Evolutionary conservation across 345 rosid species (phyloP).

Genomic region (Citrus unshiu): DNA sequence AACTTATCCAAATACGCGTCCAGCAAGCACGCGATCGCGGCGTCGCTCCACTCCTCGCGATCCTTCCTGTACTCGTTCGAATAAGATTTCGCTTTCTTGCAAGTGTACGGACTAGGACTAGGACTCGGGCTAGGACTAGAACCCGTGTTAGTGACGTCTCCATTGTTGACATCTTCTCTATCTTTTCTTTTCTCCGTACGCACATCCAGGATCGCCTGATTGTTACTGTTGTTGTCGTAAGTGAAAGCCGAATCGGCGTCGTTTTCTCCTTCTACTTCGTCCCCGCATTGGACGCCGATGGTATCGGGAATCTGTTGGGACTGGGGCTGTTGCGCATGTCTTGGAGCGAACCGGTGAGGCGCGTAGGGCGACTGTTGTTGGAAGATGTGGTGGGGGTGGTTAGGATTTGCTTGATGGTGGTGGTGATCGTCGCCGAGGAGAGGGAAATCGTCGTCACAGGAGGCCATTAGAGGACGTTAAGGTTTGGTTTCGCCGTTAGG

Average conservation of each 20-base stretch:
- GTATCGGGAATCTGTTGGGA: slow-evolving; percentile 15
- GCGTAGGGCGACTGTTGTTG: slow-evolving; percentile 40
- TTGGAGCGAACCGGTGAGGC: slow-evolving; percentile 35
- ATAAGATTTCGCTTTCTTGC: slow-evolving; percentile 45
- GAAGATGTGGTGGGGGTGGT: slow-evolving; percentile 27
- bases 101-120: slow-evolving; percentile 35
- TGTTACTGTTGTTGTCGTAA: slow-evolving; percentile 35
- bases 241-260: slow-evolving; percentile 50
- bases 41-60: slow-evolving; percentile 51
- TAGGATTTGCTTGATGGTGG: neutral
- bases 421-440: slow-evolving; percentile 63
- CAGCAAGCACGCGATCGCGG: slow-evolving; percentile 43
- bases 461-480: slow-evolving; percentile 72
- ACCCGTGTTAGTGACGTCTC: slow-evolving; percentile 22
- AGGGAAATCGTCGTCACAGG: slow-evolving; percentile 91
- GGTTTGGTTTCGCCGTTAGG: slow-evolving; percentile 8
- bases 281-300: slow-evolving; percentile 23
- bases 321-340: slow-evolving; percentile 31
- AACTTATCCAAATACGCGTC: slow-evolving; percentile 47
- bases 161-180: slow-evolving; percentile 54
- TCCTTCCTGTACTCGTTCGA: slow-evolving; percentile 41
- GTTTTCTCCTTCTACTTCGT: slow-evolving; percentile 41
- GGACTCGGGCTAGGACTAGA: slow-evolving; percentile 8
- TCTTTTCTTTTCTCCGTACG: slow-evolving; percentile 57
- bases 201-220: slow-evolving; percentile 33